A percentile compares a stretch with the other conserved stretches of the same genome.
These are phyloP conservation scores for Lasiosphaeriaceae sp. DNA, from an alignment of 495 filamentous ascomycete genomes.

Conservation along the genomic window DNA sequence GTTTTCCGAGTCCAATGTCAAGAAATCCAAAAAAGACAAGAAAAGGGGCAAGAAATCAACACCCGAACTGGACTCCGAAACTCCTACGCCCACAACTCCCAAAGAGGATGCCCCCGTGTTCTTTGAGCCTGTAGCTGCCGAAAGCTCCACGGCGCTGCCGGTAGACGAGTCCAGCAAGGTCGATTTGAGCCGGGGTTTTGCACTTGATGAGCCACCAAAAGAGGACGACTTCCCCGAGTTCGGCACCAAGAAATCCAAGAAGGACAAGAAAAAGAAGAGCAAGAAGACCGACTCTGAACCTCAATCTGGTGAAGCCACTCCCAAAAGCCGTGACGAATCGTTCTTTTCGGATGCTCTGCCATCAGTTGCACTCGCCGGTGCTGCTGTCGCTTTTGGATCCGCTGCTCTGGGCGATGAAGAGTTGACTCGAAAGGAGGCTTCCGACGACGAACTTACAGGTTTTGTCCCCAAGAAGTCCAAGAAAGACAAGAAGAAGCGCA, in stretches of 20 bases:
- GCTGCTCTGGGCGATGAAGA: not conserved
- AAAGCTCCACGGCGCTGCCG: no score
- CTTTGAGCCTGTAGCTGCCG: not conserved
- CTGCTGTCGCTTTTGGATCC: not conserved
- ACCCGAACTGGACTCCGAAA: slow-evolving; percentile 14
- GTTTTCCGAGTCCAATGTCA: slow-evolving; percentile 9
- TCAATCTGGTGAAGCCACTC: slow-evolving; percentile 17
- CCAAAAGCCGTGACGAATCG: slow-evolving; percentile 1
- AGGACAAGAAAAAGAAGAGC: slow-evolving; percentile 33
- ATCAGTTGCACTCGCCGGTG: not conserved
- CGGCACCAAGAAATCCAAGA: slow-evolving; percentile 27
- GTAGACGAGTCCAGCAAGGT: not conserved
- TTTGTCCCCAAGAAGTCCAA: slow-evolving; percentile 25
- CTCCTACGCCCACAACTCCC: slow-evolving; percentile 12
- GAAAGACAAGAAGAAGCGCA: slow-evolving; percentile 28
- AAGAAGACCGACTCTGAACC: slow-evolving; percentile 19
- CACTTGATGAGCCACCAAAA: slow-evolving; percentile 4
- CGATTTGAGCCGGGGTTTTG: not conserved
- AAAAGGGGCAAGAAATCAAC: slow-evolving; percentile 27
- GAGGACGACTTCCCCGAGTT: slow-evolving; percentile 9
- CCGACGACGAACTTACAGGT: slow-evolving; percentile 17
- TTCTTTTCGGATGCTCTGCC: not conserved
- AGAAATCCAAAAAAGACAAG: slow-evolving; percentile 36
- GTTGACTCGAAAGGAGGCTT: slow-evolving; percentile 8
- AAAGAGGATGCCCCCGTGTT: not conserved